Evolutionary conservation across 306 rosid species (phyloP).

Genomic region (Quercus cerris): DNA sequence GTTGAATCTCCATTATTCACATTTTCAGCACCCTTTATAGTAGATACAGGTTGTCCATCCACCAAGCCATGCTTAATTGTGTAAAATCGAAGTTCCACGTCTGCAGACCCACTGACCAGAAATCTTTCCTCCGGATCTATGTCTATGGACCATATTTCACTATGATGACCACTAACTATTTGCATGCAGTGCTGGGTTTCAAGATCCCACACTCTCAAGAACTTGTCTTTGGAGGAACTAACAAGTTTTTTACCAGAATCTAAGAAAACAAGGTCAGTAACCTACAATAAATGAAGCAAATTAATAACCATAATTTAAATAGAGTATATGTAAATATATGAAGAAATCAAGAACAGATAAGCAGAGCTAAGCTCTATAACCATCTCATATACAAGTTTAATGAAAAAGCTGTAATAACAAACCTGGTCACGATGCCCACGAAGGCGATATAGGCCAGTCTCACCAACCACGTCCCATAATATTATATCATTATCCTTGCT

Average conservation of each 20-base stretch:
- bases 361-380: constrained; percentile 3
- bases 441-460: constrained; percentile 86
- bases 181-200: constrained; percentile 98
- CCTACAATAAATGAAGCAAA: constrained; percentile 46
- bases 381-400: neutral
- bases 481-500: constrained; percentile 87
- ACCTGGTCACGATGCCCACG: constrained; percentile 94
- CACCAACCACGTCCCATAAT: constrained; percentile 86
- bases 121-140: constrained; percentile 69
- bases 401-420: neutral
- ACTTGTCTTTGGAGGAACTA: constrained; percentile 89
- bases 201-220: constrained; percentile 95
- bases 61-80: constrained; percentile 46
- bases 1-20: constrained; percentile 38
- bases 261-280: constrained; percentile 78
- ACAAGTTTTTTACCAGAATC: constrained; percentile 75
- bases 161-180: constrained; percentile 88
- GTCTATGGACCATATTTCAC: constrained; percentile 93
- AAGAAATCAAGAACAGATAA: neutral
- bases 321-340: neutral
- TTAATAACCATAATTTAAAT: neutral
- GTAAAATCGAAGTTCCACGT: constrained; percentile 80
- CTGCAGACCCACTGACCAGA: constrained; percentile 88
- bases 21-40: constrained; percentile 23
- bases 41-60: constrained; percentile 35